A percentile compares a stretch with the other conserved stretches of the same genome.
phyloP scores from a whole-genome alignment of 768 basidiomycete genomes.

The Termitomyces sp. region DNA sequence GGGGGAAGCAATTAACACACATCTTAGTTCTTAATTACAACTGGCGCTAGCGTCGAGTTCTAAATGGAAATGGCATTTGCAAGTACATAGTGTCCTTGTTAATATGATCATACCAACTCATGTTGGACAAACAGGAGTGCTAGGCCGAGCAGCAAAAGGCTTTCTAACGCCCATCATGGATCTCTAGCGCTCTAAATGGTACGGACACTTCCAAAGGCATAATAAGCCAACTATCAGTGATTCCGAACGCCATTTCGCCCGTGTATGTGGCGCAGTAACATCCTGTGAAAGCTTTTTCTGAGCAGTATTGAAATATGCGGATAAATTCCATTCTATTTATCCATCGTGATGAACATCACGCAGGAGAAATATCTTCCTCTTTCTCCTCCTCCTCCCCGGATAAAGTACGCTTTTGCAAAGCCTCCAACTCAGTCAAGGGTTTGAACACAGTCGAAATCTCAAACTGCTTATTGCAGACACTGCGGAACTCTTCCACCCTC shows the following conservation, averaged over 20 bases:
- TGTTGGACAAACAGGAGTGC: too few relatives aligned
- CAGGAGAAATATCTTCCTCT: conserved; percentile 5
- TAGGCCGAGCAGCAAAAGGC: too few relatives aligned
- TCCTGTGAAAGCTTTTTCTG: neutral
- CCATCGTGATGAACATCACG: neutral
- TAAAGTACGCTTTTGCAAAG: conserved; percentile 29
- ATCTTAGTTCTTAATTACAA: too few relatives aligned
- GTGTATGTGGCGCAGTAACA: neutral
- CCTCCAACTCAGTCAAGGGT: conserved; percentile 44
- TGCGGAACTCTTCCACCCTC: conserved; percentile 60
- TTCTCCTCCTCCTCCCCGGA: conserved; percentile 8
- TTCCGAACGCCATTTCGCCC: neutral
- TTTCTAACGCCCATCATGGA: too few relatives aligned
- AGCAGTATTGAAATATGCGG: neutral
- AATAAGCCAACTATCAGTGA: too few relatives aligned
- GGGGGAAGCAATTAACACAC: too few relatives aligned
- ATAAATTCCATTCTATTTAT: neutral
- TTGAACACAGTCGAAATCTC: conserved; percentile 67
- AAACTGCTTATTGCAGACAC: conserved; percentile 51
- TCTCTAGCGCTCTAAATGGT: too few relatives aligned
- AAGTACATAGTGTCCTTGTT: too few relatives aligned
- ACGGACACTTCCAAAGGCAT: too few relatives aligned
- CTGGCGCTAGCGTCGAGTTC: too few relatives aligned
- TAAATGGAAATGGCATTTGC: too few relatives aligned
- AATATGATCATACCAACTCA: too few relatives aligned